phyloP scores from a whole-genome alignment of 371 early-diverging fungal species.

The Ordospora pajunii region DNA sequence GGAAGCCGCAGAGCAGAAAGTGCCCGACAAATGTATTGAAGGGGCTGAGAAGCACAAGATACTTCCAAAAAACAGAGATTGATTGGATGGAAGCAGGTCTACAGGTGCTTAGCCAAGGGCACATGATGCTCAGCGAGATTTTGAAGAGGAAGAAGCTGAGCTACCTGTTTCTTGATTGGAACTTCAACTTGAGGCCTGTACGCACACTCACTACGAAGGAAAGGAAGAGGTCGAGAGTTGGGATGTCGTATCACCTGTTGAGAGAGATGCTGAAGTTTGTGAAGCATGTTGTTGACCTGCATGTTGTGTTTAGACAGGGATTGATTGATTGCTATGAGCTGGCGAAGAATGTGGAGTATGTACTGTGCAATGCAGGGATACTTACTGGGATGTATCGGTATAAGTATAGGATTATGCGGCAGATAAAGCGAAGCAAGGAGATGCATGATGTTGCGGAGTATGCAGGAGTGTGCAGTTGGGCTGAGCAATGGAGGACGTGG shows the following conservation, averaged over 20 bases:
- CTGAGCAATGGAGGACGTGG: constrained; percentile 97
- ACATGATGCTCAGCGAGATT: constrained; percentile 89
- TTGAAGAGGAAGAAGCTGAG: constrained; percentile 89
- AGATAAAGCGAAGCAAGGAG: constrained; percentile 73
- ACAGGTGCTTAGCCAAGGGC: constrained; percentile 89
- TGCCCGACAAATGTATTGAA: constrained; percentile 51
- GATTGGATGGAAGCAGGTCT: constrained; percentile 97
- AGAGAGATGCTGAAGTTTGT: constrained; percentile 90
- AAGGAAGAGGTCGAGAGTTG: constrained; percentile 93
- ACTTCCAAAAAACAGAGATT: constrained; percentile 87
- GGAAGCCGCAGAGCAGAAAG: not conserved
- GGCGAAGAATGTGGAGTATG: constrained; percentile 88
- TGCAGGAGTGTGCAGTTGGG: constrained; percentile 69
- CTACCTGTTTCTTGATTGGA: constrained; percentile 89
- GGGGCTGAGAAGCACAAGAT: constrained; percentile 83
- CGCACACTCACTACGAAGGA: constrained; percentile 96
- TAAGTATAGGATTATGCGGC: constrained; percentile 92
- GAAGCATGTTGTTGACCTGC: constrained; percentile 87
- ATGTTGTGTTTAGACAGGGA: constrained; percentile 86
- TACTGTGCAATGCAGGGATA: constrained; percentile 95
- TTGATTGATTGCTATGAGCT: constrained; percentile 70
- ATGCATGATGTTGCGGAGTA: constrained; percentile 12
- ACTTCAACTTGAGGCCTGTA: constrained; percentile 89
- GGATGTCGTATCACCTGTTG: constrained; percentile 81
- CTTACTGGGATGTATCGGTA: constrained; percentile 98